phyloP scores from a whole-genome alignment of 352 stramenopile genomes.

The Globisporangium emineosum region DNA sequence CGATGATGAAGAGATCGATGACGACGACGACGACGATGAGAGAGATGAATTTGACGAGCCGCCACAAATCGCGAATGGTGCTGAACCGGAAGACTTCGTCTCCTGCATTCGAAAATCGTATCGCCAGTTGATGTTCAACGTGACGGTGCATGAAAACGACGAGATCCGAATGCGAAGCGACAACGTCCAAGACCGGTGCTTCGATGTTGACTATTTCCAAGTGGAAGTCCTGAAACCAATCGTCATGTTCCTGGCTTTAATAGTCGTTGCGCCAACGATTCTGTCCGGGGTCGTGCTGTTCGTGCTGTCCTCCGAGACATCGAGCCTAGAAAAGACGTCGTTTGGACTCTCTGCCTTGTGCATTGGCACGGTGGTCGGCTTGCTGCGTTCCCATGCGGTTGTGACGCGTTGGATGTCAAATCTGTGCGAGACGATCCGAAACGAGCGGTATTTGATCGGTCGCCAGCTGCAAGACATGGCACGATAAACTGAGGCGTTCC shows the following conservation, averaged over 20 bases:
- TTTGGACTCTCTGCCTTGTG: slow-evolving; percentile 55
- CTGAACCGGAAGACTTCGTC: slow-evolving; percentile 44
- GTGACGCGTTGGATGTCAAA: slow-evolving; percentile 60
- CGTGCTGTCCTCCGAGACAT: slow-evolving; percentile 31
- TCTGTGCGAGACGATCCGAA: slow-evolving; percentile 81
- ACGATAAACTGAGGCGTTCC: slow-evolving; percentile 33
- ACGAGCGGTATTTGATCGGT: slow-evolving; percentile 86
- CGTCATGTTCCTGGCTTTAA: slow-evolving; percentile 34
- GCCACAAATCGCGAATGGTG: slow-evolving; percentile 2
- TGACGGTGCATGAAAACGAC: slow-evolving; percentile 73
- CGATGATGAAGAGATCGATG: slow-evolving; percentile 39
- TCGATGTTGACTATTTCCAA: slow-evolving; percentile 68
- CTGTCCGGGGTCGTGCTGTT: slow-evolving; percentile 41
- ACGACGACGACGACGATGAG: slow-evolving; percentile 34
- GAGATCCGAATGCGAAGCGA: slow-evolving; percentile 51
- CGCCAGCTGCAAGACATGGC: slow-evolving; percentile 85
- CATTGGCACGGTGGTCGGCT: slow-evolving; percentile 31
- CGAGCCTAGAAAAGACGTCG: slow-evolving; percentile 43
- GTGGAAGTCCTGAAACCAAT: slow-evolving; percentile 61
- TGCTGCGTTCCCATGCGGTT: slow-evolving; percentile 44
- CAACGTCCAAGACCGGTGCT: slow-evolving; percentile 63
- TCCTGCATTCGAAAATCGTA: slow-evolving; percentile 55
- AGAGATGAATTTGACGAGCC: slow-evolving; percentile 19
- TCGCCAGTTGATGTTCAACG: slow-evolving; percentile 65
- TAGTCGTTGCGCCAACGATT: slow-evolving; percentile 57